Evolutionary conservation across 2,329 filamentous ascomycete genomes (phyloP).

Genomic region (Zasmidium cellare): DNA sequence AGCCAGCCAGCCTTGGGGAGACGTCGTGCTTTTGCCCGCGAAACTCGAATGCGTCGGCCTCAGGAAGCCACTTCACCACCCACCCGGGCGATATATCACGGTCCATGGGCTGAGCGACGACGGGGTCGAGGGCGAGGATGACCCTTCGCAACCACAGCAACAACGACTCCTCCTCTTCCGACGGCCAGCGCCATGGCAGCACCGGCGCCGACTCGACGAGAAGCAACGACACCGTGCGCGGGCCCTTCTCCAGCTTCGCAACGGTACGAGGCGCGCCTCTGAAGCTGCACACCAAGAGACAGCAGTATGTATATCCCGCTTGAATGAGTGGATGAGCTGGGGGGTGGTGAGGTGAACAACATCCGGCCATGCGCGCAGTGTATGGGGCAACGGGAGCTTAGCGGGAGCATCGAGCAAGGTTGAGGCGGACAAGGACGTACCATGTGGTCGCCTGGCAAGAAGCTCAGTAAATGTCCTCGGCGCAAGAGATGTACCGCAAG

Average conservation of each 20-base stretch:
- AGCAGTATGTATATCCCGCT: slow-evolving; percentile 42
- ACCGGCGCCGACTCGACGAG: slow-evolving; percentile 65
- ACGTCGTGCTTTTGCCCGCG: background rate
- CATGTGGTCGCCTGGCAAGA: background rate
- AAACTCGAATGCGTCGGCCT: background rate
- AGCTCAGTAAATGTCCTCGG: too few species aligned
- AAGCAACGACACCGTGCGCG: slow-evolving; percentile 66
- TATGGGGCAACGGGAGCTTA: slow-evolving; percentile 1
- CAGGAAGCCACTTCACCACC: background rate
- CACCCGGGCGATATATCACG: background rate
- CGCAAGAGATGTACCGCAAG: too few species aligned
- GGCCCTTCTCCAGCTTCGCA: slow-evolving; percentile 35
- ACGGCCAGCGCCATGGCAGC: slow-evolving; percentile 64
- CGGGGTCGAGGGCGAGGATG: slow-evolving; percentile 15
- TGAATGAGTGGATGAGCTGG: background rate
- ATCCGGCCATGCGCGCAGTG: slow-evolving; percentile 3
- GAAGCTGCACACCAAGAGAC: slow-evolving; percentile 45
- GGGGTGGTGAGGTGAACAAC: background rate
- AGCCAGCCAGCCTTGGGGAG: background rate
- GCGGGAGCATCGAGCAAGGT: slow-evolving; percentile 1
- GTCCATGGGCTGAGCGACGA: slow-evolving; percentile 3
- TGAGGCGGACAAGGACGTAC: background rate
- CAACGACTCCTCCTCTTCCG: slow-evolving; percentile 23
- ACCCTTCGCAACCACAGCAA: slow-evolving; percentile 21
- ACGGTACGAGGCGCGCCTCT: slow-evolving; percentile 21